Percentiles rank a stretch among this genome's conserved stretches.
Conservation (phyloP, 768 basidiomycete species). For the Hygrocybe punicea region DNA sequence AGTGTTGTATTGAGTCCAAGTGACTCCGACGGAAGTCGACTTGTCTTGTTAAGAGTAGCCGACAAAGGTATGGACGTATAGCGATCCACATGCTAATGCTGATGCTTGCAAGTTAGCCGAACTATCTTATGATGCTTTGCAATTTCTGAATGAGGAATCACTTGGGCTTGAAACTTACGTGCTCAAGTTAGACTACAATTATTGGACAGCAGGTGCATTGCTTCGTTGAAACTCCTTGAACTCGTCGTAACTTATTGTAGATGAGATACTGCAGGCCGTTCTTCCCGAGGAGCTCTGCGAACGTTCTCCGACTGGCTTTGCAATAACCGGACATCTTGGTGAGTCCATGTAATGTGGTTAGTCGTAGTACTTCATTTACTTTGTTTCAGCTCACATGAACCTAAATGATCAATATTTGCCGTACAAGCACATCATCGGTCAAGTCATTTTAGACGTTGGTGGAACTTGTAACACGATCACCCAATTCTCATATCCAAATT, state of each 20-base stretch:
- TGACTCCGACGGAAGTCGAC: slow-evolving; percentile 47
- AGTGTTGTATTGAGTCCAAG: slow-evolving; percentile 53
- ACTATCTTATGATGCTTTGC: slow-evolving; percentile 52
- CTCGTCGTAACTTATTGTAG: slow-evolving; percentile 37
- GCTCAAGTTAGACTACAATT: slow-evolving; percentile 73
- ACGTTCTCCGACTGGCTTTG: slow-evolving; percentile 83
- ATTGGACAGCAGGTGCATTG: slow-evolving; percentile 77
- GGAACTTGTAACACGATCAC: background rate
- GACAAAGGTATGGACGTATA: slow-evolving; percentile 50
- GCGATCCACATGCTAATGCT: slow-evolving; percentile 12
- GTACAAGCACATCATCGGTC: slow-evolving; percentile 86
- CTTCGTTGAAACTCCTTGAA: background rate
- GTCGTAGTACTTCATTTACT: background rate
- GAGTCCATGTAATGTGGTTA: background rate
- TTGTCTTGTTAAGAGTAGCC: slow-evolving; percentile 64
- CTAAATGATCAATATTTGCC: slow-evolving; percentile 87
- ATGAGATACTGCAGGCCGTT: slow-evolving; percentile 78
- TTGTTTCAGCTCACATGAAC: slow-evolving; percentile 77
- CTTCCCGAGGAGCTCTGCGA: slow-evolving; percentile 76
- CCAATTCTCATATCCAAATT: slow-evolving; percentile 4
- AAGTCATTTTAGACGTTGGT: slow-evolving; percentile 86
- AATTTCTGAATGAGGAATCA: slow-evolving; percentile 55
- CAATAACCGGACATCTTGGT: slow-evolving; percentile 90
- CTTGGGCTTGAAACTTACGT: slow-evolving; percentile 55
- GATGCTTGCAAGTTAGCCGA: slow-evolving; percentile 58